Conservation (phyloP, 306 rosid genomes). For the Alnus rubra region DNA sequence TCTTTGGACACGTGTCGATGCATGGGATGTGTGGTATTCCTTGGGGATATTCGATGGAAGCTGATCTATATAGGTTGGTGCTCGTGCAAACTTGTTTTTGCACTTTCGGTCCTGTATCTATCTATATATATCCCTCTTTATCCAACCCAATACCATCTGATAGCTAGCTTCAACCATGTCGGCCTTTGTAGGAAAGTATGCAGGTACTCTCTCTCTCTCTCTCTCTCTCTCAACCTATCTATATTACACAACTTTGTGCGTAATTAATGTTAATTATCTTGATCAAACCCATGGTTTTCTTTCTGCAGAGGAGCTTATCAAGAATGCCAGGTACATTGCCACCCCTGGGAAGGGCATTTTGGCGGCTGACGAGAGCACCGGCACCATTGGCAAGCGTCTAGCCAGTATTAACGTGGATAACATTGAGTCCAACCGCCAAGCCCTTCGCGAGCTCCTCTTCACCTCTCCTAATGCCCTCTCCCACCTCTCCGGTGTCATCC, state of each 20-base stretch:
- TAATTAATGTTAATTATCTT: no score
- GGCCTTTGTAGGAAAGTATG: constrained; percentile 91
- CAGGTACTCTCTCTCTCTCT: constrained; percentile 50
- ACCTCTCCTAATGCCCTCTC: constrained; percentile 73
- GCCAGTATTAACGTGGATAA: constrained; percentile 86
- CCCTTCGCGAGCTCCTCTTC: constrained; percentile 90
- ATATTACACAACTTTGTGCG: background rate
- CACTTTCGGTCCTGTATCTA: constrained; percentile 38
- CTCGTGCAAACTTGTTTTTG: constrained; percentile 32
- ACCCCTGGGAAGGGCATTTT: constrained; percentile 84
- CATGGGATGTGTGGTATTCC: constrained; percentile 27
- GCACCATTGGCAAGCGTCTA: constrained; percentile 85
- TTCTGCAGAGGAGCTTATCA: constrained; percentile 69
- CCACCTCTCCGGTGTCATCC: constrained; percentile 83
- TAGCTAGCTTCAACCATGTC: constrained; percentile 61
- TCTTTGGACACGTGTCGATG: constrained; percentile 58
- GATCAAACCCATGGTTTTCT: background rate
- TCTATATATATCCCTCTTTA: background rate
- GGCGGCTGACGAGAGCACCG: constrained; percentile 96
- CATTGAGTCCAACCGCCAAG: constrained; percentile 79
- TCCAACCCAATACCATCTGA: background rate
- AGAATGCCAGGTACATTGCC: constrained; percentile 86
- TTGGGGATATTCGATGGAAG: constrained; percentile 44
- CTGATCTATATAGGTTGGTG: constrained; percentile 51
- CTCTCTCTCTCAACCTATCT: background rate